phyloP scores from a whole-genome alignment of 2,329 filamentous ascomycete genomes.

The Fusarium scirpi region DNA sequence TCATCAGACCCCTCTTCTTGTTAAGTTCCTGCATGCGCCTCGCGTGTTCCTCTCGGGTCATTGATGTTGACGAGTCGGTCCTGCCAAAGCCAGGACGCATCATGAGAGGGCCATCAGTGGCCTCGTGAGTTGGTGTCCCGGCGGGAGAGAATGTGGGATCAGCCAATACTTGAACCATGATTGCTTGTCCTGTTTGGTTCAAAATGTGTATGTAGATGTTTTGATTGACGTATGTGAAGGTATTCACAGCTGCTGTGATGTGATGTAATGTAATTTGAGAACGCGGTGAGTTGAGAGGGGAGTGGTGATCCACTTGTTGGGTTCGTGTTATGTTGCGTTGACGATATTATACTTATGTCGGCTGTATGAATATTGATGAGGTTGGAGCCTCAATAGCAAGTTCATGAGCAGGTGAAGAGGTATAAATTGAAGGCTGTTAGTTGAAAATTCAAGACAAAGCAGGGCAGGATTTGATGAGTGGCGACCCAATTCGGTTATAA shows the following conservation, averaged over 20 bases:
- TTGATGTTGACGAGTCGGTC: conserved; percentile 43
- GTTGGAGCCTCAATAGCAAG: conserved; percentile 44
- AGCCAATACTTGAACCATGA: conserved; percentile 52
- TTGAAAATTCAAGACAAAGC: conserved; percentile 11
- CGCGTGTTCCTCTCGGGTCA: conserved; percentile 58
- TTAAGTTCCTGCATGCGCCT: conserved; percentile 55
- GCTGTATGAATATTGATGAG: conserved; percentile 30
- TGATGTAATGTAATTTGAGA: conserved; percentile 16
- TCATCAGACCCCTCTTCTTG: conserved; percentile 53
- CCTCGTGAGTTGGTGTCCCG: conserved; percentile 42
- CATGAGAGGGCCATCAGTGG: conserved; percentile 35
- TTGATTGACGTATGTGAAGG: conserved; percentile 14
- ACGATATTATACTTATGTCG: conserved; percentile 36
- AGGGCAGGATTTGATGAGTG: conserved; percentile 31
- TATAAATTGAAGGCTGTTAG: conserved; percentile 34
- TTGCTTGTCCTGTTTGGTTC: conserved; percentile 15
- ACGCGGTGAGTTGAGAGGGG: conserved; percentile 18
- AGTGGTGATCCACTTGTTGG: conserved; percentile 7
- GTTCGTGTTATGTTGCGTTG: conserved; percentile 40
- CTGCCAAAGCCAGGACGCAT: conserved; percentile 43
- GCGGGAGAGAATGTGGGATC: conserved; percentile 47
- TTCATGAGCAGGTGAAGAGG: conserved; percentile 43
- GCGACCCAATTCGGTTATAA: conserved; percentile 47
- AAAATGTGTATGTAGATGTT: not conserved
- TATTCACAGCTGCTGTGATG: conserved; percentile 2